These are phyloP conservation scores for Trypanosoma cruzi DNA, from an alignment of 208 protist species.

Conservation along the genomic window DNA sequence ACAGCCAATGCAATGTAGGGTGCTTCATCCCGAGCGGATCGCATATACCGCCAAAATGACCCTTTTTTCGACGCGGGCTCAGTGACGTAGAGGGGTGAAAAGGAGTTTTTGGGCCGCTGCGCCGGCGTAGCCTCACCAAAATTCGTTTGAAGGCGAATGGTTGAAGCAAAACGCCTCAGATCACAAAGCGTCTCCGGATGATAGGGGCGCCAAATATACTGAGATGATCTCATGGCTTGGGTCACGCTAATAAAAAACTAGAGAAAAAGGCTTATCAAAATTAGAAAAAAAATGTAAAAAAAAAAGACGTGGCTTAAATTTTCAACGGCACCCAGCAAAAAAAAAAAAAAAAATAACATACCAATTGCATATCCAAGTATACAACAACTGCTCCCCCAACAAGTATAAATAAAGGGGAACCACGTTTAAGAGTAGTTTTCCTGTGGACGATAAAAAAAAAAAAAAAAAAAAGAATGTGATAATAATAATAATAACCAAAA, in stretches of 20 bases:
- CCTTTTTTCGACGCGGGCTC: conserved; percentile 64
- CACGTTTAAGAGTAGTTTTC: no score
- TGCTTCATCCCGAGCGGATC: conserved; percentile 44
- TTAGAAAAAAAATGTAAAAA: conserved; percentile 6
- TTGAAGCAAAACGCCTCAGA: conserved; percentile 34
- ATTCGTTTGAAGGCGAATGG: conserved; percentile 60
- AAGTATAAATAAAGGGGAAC: conserved; percentile 12
- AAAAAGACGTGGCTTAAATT: not conserved
- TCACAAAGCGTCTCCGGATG: conserved; percentile 19
- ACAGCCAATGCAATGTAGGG: conserved; percentile 71
- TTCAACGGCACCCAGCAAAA: not conserved
- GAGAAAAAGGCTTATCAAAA: conserved; percentile 9
- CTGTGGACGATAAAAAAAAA: no score
- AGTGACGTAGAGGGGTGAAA: conserved; percentile 57
- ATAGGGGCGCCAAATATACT: conserved; percentile 62
- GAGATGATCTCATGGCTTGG: conserved; percentile 37
- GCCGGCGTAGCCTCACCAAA: conserved; percentile 67
- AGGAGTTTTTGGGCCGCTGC: conserved; percentile 55
- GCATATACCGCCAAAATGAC: conserved; percentile 66
- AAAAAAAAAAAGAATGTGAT: conserved; percentile 11
- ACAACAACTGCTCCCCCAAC: no score
- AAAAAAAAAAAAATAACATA: not conserved
- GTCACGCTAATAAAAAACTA: not conserved
- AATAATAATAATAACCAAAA: conserved; percentile 8
- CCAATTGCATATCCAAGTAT: no score